phyloP scores from a whole-genome alignment of 2,329 filamentous ascomycete species.

The Penicillium sclerotigenum region DNA sequence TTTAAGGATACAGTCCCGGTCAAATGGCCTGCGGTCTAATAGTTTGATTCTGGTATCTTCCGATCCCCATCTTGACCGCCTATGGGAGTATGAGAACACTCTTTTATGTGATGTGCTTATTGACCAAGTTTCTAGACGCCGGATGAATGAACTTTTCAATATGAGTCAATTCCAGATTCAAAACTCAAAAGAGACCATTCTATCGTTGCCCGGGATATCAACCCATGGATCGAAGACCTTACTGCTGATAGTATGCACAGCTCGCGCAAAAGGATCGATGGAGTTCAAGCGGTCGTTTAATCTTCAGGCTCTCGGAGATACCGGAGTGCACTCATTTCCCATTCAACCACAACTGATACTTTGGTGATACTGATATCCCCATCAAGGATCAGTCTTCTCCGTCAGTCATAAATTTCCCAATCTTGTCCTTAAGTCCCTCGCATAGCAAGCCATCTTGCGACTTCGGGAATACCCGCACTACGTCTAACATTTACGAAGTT shows the following conservation, averaged over 20 bases:
- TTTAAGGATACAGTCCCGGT: background rate
- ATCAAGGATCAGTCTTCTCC: background rate
- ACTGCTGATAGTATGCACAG: background rate
- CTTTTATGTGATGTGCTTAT: background rate
- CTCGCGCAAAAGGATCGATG: background rate
- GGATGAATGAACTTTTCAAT: background rate
- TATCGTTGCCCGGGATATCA: background rate
- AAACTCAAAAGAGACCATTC: background rate
- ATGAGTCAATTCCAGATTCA: no score
- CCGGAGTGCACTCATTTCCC: background rate
- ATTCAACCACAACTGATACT: background rate
- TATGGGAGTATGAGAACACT: background rate
- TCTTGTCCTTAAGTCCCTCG: background rate
- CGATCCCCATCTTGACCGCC: background rate
- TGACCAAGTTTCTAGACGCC: background rate
- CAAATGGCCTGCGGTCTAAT: background rate
- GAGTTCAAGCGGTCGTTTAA: background rate
- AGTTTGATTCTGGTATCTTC: background rate
- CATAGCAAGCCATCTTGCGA: background rate
- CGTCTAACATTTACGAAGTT: background rate
- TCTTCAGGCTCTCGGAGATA: background rate
- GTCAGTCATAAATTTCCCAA: background rate
- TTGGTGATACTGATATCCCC: background rate
- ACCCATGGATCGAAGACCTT: background rate
- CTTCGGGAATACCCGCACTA: background rate